These are phyloP conservation scores for Kazachstania psychrophila DNA, from an alignment of 805 yeast species.

Conservation along the genomic window DNA sequence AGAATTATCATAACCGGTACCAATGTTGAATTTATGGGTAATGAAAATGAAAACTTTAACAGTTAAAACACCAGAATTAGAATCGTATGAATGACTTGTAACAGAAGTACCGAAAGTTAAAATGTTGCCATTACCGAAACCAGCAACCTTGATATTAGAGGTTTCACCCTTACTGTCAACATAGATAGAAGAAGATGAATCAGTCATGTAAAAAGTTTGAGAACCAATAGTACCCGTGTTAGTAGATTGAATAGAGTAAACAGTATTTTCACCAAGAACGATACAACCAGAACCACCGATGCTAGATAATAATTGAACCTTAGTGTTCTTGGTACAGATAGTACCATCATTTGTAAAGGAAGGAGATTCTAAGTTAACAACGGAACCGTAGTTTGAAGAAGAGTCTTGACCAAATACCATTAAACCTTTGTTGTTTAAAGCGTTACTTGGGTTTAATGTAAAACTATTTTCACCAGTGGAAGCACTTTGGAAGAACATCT, in stretches of 20 bases:
- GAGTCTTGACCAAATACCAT: constrained; percentile 7
- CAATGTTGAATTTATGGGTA: constrained; percentile 8
- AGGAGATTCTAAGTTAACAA: background rate
- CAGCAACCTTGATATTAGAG: constrained; percentile 7
- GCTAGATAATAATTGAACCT: constrained; percentile 3
- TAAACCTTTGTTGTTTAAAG: constrained; percentile 8
- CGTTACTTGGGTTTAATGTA: constrained; percentile 4
- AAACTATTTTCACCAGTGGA: constrained; percentile 2
- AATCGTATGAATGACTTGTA: constrained; percentile 4
- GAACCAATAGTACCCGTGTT: constrained; percentile 2
- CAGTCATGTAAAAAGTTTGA: constrained; percentile 9
- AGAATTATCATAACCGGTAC: constrained; percentile 8
- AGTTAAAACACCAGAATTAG: constrained; percentile 8
- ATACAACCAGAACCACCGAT: constrained; percentile 13
- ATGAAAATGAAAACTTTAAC: constrained; percentile 2
- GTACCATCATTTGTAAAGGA: constrained; percentile 10
- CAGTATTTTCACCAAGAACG: constrained; percentile 7
- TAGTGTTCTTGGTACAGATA: constrained; percentile 7
- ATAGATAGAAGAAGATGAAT: constrained; percentile 8
- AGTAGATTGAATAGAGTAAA: constrained; percentile 4
- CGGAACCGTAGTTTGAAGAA: constrained; percentile 1
- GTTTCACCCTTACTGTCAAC: constrained; percentile 6
- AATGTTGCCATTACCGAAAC: constrained; percentile 8
- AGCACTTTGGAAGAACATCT: constrained; percentile 9
- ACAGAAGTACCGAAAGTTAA: constrained; percentile 7